Evolutionary conservation across 805 yeast genomes (phyloP).

Genomic region (Saccharomyces eubayanus): DNA sequence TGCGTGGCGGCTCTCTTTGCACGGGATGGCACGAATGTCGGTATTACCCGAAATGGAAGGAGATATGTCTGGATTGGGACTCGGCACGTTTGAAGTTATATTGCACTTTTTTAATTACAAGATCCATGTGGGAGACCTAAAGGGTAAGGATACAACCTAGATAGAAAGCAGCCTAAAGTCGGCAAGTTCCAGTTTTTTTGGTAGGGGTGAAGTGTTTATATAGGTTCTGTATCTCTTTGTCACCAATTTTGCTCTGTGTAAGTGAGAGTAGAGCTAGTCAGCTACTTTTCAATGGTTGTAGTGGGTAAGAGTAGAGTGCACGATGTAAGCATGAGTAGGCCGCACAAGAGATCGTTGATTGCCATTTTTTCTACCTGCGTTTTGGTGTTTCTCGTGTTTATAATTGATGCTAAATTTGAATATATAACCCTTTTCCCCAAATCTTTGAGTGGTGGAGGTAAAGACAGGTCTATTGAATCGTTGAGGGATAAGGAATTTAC

Average conservation of each 20-base stretch:
- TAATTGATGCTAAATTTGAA: neutral
- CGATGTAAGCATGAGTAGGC: neutral
- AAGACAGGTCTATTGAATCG: neutral
- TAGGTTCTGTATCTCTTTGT: neutral
- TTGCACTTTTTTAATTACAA: neutral
- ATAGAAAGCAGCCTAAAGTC: neutral
- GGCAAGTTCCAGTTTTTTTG: neutral
- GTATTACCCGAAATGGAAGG: neutral
- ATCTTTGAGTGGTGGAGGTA: neutral
- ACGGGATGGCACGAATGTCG: neutral
- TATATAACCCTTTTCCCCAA: neutral
- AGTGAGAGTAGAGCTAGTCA: slow-evolving; percentile 1
- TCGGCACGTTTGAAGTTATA: neutral
- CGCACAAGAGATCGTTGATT: neutral
- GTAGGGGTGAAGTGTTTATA: neutral
- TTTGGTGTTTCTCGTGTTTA: neutral
- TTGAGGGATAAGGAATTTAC: slow-evolving; percentile 24
- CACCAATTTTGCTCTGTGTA: neutral
- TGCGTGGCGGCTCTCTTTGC: neutral
- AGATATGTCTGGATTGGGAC: neutral
- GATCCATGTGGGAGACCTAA: neutral
- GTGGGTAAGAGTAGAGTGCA: neutral
- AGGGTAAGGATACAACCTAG: neutral
- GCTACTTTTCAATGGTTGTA: slow-evolving; percentile 2
- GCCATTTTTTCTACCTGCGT: neutral